Base-by-base conservation (phyloP, 768 basidiomycete species). In the Kwoniella heveanensis region DNA sequence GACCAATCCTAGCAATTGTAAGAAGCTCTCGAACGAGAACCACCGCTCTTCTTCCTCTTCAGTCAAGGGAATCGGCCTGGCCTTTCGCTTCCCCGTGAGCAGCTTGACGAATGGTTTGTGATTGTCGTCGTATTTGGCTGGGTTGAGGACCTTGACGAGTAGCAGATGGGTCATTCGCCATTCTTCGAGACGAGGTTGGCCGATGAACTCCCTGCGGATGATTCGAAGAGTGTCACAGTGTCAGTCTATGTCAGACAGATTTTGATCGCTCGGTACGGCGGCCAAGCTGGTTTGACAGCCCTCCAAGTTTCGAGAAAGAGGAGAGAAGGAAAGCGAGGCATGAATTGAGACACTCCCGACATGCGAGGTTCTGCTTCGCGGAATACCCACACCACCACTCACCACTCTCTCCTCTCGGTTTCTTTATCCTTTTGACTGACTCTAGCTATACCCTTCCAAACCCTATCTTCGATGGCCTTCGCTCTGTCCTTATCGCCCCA, bases 21-120 rank as follows among this genome's bases (percentile, higher is more conserved):
- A 80, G 77, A 91, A 93, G 2, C 85, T 86, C 26, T 89, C 87
- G 69, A 90, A 92, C 21, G 84, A 85, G 79, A 94, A 91, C 27
- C 92, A 79, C 15, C 85, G 85, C 15, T 80, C 78, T 5, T 83
- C 82, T 26, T 90, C 77, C 12, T 85, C 84, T 15, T 81, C 74
- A 8, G 2, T 83, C 12, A 83, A 52, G 0, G 82, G 80, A 8
- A 21, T 6, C 2, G 57, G 79, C 79, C 73, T 55, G 48, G 25
- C 50, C 39, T 64, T 86, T 87, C 69, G 81, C 49, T 32, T 60
- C 32, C n/a, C n/a, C 24, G 21, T 49, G 1, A 68, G 39, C 21
- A 64, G 53, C 26, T 50, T 59, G n/a, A 65, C 60, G 39, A 71
- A 71, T 8, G 36, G 9, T 25, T 57, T 56, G 61, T 65, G 61